Base-by-base conservation (phyloP, 441 rosid genomes). In the Erysimum pusillum region DNA sequence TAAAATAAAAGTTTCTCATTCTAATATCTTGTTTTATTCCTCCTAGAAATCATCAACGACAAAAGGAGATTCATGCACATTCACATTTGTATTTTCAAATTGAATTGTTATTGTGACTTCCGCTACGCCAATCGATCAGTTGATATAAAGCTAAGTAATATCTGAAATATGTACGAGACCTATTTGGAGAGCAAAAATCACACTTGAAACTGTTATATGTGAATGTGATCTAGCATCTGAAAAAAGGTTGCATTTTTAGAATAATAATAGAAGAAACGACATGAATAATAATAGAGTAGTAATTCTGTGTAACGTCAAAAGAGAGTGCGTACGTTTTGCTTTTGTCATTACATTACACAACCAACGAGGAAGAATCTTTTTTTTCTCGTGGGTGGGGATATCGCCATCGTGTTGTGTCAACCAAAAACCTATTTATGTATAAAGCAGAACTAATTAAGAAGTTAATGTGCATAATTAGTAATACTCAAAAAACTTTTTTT, bases 331-430 rank as follows among this genome's bases (percentile, higher is more conserved):
- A 39, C 72, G 54, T 71, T 77, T 70, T 71, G 72, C 72, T 64
- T 64, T 77, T 77, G 80, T 71, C 80, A 56, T 11, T 71, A 51
- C 76, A 66, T 71, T 7, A 77, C 80, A 57, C 76, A 71, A 71
- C 22, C 39, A 71, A 77, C 76, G 67, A 77, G 54, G 76, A 71
- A 5, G 76, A 65, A 77, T 77, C 76, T 69, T 76, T 49, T n/a
- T 54, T 13, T 25, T 77, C 46, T 64, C 62, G 76, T 76, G 80
- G 45, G 67, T 57, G 70, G 49, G 46, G 53, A 63, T 63, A 45
- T 76, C 14, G 39, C 68, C 56, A 67, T 11, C 32, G 9, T 35
- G 67, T 46, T 51, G 54, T 60, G 68, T 68, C 38, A 13, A 31
- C 54, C 25, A 67, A 57, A 22, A 11, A 14, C 57, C 28, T 32